Evolutionary conservation across 208 protist species (phyloP), one percentile per base, ranked within the genome.

Genomic region (Trypanosoma mega): DNA sequence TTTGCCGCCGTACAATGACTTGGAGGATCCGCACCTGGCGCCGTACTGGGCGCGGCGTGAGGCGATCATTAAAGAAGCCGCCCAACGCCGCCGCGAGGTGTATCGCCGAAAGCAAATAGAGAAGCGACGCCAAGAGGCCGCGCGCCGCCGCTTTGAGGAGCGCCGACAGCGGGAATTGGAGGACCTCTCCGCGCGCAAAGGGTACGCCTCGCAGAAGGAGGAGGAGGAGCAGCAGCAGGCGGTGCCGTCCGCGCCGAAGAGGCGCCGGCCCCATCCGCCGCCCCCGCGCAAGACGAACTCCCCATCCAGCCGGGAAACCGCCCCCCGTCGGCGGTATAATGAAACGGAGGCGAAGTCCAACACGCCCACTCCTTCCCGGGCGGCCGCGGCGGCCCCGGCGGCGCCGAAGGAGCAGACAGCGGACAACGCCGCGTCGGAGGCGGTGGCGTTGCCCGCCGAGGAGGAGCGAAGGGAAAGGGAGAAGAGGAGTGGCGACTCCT

Each of bases 1-100:
- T 12, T 72, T 92, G 34, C 85, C 85, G 6, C 69, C 78, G 26
- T 92, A 92, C 78, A 92, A 92, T 53, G 85, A 92, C 65, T 70
- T 92, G 3, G 85, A 92, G 31, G 85, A 92, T 60, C 85, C 85
- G 14, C 78, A 92, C 61, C 76, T 92, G 4, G 70, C 66, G 18
- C 76, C 69, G 18, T 92, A 87, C 77, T 92, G 85, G 82, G 73
- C 70, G 2, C 74, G 85, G 18, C 81, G 79, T 21, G 80, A 87
- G 63, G 74, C 80, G 67, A 65, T 92, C 18, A 74, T 85, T 23
- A 53, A 78, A 20, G 80, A 88, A 44, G 62, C 68, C 3, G 56
- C 63, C 21, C 57, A 63, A 11, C 79, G 74, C 23, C 78, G 81
- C 24, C 67, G 64, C 16, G 72, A 82, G 63, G 30, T 63, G 49